These are phyloP conservation scores for Clonostachys rosea DNA, from an alignment of 2,329 filamentous ascomycete species.

Conservation along the genomic window DNA sequence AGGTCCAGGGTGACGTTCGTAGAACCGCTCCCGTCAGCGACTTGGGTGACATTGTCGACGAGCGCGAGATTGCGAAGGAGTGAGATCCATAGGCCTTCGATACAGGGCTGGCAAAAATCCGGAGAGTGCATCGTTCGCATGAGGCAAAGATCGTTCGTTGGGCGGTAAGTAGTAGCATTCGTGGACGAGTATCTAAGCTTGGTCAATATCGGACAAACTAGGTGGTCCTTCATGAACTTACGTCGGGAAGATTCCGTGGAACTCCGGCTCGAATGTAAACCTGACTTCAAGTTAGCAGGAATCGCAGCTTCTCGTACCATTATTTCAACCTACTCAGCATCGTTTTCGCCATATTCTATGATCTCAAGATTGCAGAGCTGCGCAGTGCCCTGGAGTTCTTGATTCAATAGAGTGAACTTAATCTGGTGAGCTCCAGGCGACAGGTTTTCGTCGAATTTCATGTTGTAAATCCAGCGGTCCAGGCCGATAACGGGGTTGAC, in stretches of 20 bases:
- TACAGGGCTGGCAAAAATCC: conserved; percentile 19
- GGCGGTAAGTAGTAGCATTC: conserved; percentile 19
- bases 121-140: conserved; percentile 18
- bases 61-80: conserved; percentile 14
- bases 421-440: conserved; percentile 15
- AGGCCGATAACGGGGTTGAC: conserved; percentile 15
- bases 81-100: conserved; percentile 19
- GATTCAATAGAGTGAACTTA: conserved; percentile 14
- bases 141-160: conserved; percentile 18
- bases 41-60: conserved; percentile 17
- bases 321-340: conserved; percentile 9
- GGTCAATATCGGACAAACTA: not conserved
- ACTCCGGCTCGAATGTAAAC: conserved; percentile 12
- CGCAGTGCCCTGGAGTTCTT: conserved; percentile 15
- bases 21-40: conserved; percentile 7
- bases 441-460: conserved; percentile 13
- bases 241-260: conserved; percentile 18
- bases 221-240: conserved; percentile 4
- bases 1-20: conserved; percentile 15
- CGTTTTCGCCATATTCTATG: conserved; percentile 15
- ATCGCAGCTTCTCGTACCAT: not conserved
- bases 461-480: conserved; percentile 21
- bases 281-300: conserved; percentile 6
- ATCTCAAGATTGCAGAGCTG: conserved; percentile 21
- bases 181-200: conserved; percentile 12